phyloP scores from a whole-genome alignment of 1,284 basidiomycete species.

The Chondrostereum purpureum region DNA sequence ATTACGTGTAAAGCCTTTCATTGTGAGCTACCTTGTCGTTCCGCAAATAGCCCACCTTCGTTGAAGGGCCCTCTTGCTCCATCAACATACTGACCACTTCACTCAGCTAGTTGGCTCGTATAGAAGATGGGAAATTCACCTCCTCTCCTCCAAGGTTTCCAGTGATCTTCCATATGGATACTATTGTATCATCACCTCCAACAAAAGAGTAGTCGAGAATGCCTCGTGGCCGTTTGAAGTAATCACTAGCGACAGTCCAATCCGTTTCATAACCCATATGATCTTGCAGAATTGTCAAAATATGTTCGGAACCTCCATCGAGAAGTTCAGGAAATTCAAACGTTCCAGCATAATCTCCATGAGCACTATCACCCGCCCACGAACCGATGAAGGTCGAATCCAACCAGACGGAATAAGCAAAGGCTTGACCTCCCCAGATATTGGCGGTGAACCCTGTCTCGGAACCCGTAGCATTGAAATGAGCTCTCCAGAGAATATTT shows the following conservation, averaged over 20 bases:
- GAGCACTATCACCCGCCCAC: slow-evolving; percentile 33
- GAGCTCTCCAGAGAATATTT: slow-evolving; percentile 48
- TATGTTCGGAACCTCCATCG: slow-evolving; percentile 26
- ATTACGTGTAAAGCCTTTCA: slow-evolving; percentile 1
- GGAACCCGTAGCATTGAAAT: slow-evolving; percentile 36
- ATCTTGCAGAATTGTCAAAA: slow-evolving; percentile 46
- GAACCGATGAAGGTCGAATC: slow-evolving; percentile 42
- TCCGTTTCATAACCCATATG: slow-evolving; percentile 49
- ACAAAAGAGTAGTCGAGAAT: slow-evolving; percentile 37
- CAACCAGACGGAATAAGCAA: slow-evolving; percentile 45
- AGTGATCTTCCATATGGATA: slow-evolving; percentile 38
- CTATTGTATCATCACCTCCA: slow-evolving; percentile 28
- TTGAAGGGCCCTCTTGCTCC: slow-evolving; percentile 38
- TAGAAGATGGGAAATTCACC: slow-evolving; percentile 19
- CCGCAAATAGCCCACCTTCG: slow-evolving; percentile 41
- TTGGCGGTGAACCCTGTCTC: slow-evolving; percentile 34
- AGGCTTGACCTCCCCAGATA: slow-evolving; percentile 40
- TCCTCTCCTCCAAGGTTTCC: slow-evolving; percentile 43
- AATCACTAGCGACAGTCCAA: slow-evolving; percentile 31
- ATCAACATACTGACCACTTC: slow-evolving; percentile 28
- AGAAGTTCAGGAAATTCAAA: slow-evolving; percentile 29
- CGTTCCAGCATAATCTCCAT: slow-evolving; percentile 26
- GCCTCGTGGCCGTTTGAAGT: slow-evolving; percentile 39
- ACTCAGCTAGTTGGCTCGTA: not conserved
- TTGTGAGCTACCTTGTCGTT: slow-evolving; percentile 36